Conservation (phyloP, 2,329 filamentous ascomycete genomes). For the Neonectria ditissima region DNA sequence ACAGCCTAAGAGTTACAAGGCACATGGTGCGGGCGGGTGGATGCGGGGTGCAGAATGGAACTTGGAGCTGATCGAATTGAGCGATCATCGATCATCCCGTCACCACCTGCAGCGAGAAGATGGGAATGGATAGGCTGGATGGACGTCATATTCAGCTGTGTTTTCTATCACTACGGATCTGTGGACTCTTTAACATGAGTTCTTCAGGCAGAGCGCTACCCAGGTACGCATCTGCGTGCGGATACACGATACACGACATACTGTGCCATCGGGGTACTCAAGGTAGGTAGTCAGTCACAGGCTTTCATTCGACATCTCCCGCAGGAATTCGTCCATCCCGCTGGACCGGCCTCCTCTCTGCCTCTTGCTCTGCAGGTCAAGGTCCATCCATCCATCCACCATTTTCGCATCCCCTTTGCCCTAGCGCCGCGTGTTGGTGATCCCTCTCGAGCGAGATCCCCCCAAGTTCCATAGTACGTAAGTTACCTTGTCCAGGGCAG, state of each 20-base stretch:
- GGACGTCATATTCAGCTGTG: not conserved
- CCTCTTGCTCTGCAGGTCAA: not conserved
- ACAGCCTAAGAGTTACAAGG: no score
- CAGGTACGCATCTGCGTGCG: no score
- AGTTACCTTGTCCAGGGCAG: not conserved
- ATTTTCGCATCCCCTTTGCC: conserved; percentile 28
- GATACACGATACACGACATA: not conserved
- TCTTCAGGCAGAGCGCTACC: no score
- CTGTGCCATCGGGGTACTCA: no score
- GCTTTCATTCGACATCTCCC: not conserved
- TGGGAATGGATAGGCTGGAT: not conserved
- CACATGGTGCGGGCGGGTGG: not conserved
- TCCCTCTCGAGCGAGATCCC: not conserved
- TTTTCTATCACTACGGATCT: no score
- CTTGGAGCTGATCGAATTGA: not conserved
- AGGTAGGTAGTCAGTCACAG: no score
- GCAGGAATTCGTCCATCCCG: not conserved
- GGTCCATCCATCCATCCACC: no score
- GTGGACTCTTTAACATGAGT: no score
- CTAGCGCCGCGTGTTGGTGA: conserved; percentile 29
- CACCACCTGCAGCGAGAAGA: not conserved
- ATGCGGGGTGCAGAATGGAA: conserved; percentile 1
- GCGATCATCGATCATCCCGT: no score
- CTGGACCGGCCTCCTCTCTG: not conserved
- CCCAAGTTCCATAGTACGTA: not conserved